Conservation (phyloP, 768 basidiomycete genomes). For the Trametes coccinea region DNA sequence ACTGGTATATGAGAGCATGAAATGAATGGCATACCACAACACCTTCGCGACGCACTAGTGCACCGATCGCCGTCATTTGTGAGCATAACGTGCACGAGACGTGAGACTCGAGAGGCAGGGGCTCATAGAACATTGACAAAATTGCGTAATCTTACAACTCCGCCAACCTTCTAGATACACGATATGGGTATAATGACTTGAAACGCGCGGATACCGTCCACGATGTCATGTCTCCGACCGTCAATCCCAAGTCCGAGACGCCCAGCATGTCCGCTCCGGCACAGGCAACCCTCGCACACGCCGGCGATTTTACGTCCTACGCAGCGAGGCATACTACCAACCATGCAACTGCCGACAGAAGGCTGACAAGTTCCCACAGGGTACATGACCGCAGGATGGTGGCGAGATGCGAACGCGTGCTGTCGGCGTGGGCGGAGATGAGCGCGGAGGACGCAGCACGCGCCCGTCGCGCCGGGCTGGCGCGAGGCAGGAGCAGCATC, state of each 20-base stretch:
- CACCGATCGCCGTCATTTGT: no score
- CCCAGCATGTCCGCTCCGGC: not conserved
- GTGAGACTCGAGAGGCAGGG: no score
- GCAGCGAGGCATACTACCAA: slow-evolving; percentile 19
- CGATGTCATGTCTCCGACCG: not conserved
- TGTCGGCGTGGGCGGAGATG: slow-evolving; percentile 5
- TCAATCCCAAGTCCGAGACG: not conserved
- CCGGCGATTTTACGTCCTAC: not conserved
- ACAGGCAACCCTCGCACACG: not conserved
- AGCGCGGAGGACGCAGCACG: not conserved
- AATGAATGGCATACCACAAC: no score
- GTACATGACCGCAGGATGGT: slow-evolving; percentile 1
- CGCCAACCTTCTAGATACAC: no score
- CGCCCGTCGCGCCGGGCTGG: not conserved
- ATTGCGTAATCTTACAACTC: no score
- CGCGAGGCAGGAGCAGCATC: not conserved
- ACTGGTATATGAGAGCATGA: no score
- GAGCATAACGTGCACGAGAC: no score
- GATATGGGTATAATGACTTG: not conserved
- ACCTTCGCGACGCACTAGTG: no score
- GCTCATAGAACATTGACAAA: no score
- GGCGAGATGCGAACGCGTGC: not conserved
- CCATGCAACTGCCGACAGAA: slow-evolving; percentile 17
- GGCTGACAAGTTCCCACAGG: slow-evolving; percentile 20
- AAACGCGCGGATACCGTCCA: not conserved